A percentile compares a stretch with the other conserved stretches of the same genome.
phyloP scores from a whole-genome alignment of 2,329 filamentous ascomycete species.

The Xylaria sp. region DNA sequence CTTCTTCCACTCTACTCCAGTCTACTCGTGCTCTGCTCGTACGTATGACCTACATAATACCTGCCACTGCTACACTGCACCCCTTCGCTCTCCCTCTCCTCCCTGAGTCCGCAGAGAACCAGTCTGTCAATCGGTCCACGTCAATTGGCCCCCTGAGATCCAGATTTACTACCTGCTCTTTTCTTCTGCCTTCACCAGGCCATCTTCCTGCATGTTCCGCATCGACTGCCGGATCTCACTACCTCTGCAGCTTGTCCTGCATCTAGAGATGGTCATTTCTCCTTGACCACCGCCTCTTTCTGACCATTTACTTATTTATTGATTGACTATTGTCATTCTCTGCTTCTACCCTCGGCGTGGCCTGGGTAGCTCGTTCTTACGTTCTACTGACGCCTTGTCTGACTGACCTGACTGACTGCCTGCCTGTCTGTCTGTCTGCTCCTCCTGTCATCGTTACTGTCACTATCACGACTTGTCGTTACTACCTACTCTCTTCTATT shows the following conservation, averaged over 20 bases:
- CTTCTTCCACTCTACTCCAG: neutral
- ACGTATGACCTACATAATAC: neutral
- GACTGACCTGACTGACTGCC: neutral
- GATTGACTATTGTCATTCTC: neutral
- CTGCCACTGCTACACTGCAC: neutral
- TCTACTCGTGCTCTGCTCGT: neutral
- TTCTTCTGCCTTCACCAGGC: slow-evolving; percentile 1
- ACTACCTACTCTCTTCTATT: neutral
- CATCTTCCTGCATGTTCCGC: slow-evolving; percentile 15
- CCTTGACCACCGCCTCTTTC: neutral
- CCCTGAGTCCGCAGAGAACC: neutral
- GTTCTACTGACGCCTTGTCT: neutral
- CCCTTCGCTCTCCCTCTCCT: neutral
- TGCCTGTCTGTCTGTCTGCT: neutral
- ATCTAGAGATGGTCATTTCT: slow-evolving; percentile 7
- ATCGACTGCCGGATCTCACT: slow-evolving; percentile 8
- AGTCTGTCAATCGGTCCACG: neutral
- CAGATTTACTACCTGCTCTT: neutral
- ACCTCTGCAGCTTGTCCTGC: slow-evolving; percentile 12
- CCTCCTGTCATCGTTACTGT: neutral
- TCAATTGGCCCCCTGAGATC: slow-evolving; percentile 14
- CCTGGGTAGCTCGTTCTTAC: neutral
- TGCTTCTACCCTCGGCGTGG: neutral
- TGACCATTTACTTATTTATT: neutral
- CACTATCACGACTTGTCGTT: neutral